These are phyloP conservation scores for Saussurea involucrata DNA, from an alignment of 129 eudicot genomes.

Conservation along the genomic window DNA sequence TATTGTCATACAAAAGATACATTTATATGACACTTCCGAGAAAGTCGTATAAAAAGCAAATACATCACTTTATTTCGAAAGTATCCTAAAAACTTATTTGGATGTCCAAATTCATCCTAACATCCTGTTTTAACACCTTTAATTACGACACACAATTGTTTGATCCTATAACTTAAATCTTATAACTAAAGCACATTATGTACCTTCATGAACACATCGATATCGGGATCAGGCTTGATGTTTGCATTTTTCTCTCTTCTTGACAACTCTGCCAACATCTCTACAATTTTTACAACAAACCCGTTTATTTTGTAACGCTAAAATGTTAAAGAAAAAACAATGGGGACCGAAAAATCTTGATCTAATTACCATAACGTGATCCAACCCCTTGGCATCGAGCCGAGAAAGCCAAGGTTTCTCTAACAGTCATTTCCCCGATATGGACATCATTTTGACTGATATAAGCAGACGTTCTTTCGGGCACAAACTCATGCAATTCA, in stretches of 20 bases:
- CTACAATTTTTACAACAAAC: slow-evolving; percentile 35
- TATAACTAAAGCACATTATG: too few species aligned
- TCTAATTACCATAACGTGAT: slow-evolving; percentile 79
- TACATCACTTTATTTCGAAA: neutral
- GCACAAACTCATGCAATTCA: slow-evolving; percentile 72
- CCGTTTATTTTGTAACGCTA: neutral
- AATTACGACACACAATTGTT: neutral
- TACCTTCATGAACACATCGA: slow-evolving; percentile 89
- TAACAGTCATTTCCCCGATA: slow-evolving; percentile 87
- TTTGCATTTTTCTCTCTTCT: slow-evolving; percentile 78
- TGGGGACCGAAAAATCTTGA: neutral
- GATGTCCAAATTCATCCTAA: neutral
- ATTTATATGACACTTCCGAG: neutral
- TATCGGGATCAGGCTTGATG: slow-evolving; percentile 86
- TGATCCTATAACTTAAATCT: too few species aligned
- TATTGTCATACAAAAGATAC: too few species aligned
- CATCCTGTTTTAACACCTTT: neutral
- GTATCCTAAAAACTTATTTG: neutral
- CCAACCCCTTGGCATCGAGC: slow-evolving; percentile 94
- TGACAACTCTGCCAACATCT: slow-evolving; percentile 77
- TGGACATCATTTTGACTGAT: slow-evolving; percentile 85
- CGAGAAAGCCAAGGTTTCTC: slow-evolving; percentile 84
- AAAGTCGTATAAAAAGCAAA: neutral
- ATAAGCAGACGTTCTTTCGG: slow-evolving; percentile 85
- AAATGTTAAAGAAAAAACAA: neutral